Evolutionary conservation across 2,329 filamentous ascomycete species (phyloP).

Genomic region (Scedosporium apiospermum): DNA sequence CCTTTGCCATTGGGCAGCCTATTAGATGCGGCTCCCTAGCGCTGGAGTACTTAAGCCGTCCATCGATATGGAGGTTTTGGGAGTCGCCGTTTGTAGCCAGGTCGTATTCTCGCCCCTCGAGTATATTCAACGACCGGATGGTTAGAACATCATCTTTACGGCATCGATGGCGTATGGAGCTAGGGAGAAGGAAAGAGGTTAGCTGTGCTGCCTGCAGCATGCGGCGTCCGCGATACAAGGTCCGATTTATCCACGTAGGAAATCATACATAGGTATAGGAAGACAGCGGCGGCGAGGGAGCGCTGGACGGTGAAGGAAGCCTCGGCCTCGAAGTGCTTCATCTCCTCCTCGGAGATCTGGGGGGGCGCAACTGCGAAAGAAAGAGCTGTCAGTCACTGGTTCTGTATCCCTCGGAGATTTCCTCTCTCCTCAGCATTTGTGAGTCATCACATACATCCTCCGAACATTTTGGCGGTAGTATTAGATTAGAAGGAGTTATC

Average conservation of each 20-base stretch:
- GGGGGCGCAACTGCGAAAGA: slow-evolving; percentile 50
- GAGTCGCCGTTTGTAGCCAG: not conserved
- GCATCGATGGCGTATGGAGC: slow-evolving; percentile 51
- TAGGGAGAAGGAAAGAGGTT: slow-evolving; percentile 15
- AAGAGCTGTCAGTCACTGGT: not conserved
- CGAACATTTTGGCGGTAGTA: slow-evolving; percentile 40
- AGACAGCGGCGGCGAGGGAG: slow-evolving; percentile 53
- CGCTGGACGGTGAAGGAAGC: slow-evolving; percentile 59
- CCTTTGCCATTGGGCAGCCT: not conserved
- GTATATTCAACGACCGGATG: not conserved
- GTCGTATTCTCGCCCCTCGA: not conserved
- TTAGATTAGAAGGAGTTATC: not conserved
- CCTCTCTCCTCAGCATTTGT: not conserved
- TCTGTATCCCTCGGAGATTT: slow-evolving; percentile 9
- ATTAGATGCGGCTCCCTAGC: not conserved
- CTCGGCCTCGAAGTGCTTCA: slow-evolving; percentile 58
- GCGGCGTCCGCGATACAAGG: not conserved
- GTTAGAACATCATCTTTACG: slow-evolving; percentile 33
- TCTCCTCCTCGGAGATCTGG: slow-evolving; percentile 60
- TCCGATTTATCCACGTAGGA: not conserved
- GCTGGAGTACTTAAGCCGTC: not conserved
- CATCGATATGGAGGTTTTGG: not conserved
- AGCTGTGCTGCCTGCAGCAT: not conserved
- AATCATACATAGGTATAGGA: slow-evolving; percentile 67
- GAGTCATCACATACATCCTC: slow-evolving; percentile 42